A percentile compares a stretch with the other conserved stretches of the same genome.
phyloP scores from a whole-genome alignment of 306 rosid species.

The Erythrophleum fordii region DNA sequence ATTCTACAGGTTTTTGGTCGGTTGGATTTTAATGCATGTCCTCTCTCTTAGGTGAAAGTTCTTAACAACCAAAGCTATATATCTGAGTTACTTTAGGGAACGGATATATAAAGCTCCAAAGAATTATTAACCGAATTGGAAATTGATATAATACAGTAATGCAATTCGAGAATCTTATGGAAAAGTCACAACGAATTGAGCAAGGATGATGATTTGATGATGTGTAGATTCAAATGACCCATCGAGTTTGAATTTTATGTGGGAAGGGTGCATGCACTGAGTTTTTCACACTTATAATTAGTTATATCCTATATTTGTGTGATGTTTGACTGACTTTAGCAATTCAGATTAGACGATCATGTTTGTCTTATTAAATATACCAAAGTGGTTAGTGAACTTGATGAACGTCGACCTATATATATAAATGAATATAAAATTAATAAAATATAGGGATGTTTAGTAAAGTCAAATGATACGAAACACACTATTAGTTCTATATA shows the following conservation, averaged over 20 bases:
- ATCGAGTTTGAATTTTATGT: neutral
- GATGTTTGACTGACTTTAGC: neutral
- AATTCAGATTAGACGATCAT: neutral
- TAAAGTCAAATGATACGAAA: constrained; percentile 2
- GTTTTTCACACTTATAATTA: neutral
- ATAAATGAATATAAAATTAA: constrained; percentile 19
- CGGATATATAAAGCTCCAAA: neutral
- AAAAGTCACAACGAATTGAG: neutral
- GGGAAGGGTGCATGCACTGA: neutral
- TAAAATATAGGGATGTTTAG: constrained; percentile 9
- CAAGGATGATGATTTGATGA: neutral
- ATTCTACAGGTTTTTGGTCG: neutral
- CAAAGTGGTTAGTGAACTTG: neutral
- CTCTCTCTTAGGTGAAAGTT: neutral
- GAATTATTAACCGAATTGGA: neutral
- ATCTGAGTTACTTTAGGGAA: no score
- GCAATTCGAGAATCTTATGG: neutral
- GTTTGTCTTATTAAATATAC: neutral
- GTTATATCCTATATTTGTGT: neutral
- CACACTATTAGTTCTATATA: no score
- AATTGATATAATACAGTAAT: neutral
- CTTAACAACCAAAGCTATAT: neutral
- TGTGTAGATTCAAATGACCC: no score
- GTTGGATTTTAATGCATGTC: neutral
- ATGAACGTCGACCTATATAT: neutral